Conservation (phyloP, 2,329 filamentous ascomycete species). For the Epichloe amarillans region DNA sequence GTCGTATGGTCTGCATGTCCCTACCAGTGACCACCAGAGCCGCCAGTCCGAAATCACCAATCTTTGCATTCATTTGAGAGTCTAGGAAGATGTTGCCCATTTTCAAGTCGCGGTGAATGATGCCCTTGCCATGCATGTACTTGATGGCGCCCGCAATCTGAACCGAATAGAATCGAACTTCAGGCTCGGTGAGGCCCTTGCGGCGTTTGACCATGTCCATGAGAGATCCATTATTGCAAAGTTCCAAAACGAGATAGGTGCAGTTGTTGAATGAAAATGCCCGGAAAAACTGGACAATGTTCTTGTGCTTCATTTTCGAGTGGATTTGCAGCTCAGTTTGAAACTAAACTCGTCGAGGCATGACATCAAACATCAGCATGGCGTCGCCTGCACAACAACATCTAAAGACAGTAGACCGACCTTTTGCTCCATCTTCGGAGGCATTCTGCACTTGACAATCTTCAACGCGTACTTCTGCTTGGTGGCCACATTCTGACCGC, state of each 20-base stretch:
- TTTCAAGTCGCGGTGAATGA: slow-evolving; percentile 93
- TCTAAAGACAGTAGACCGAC: slow-evolving; percentile 26
- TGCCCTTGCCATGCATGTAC: slow-evolving; percentile 90
- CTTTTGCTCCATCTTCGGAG: slow-evolving; percentile 73
- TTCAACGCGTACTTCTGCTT: slow-evolving; percentile 63
- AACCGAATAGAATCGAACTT: slow-evolving; percentile 85
- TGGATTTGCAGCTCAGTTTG: slow-evolving; percentile 90
- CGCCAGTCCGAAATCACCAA: slow-evolving; percentile 92
- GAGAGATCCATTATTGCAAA: slow-evolving; percentile 89
- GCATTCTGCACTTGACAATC: slow-evolving; percentile 75
- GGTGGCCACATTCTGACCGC: slow-evolving; percentile 51
- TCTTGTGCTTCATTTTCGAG: slow-evolving; percentile 91
- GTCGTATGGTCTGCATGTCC: slow-evolving; percentile 70
- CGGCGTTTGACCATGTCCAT: slow-evolving; percentile 96
- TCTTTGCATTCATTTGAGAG: slow-evolving; percentile 89
- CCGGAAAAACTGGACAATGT: slow-evolving; percentile 89
- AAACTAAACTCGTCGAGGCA: slow-evolving; percentile 30
- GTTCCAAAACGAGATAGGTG: slow-evolving; percentile 86
- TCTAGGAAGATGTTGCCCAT: slow-evolving; percentile 98
- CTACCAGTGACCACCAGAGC: slow-evolving; percentile 83
- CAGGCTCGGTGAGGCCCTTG: slow-evolving; percentile 80
- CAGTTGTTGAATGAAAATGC: slow-evolving; percentile 82
- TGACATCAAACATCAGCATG: background rate
- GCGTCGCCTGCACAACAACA: background rate
- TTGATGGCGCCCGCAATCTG: slow-evolving; percentile 96